phyloP scores from a whole-genome alignment of 2,329 filamentous ascomycete genomes.

The Volutella citrinella region DNA sequence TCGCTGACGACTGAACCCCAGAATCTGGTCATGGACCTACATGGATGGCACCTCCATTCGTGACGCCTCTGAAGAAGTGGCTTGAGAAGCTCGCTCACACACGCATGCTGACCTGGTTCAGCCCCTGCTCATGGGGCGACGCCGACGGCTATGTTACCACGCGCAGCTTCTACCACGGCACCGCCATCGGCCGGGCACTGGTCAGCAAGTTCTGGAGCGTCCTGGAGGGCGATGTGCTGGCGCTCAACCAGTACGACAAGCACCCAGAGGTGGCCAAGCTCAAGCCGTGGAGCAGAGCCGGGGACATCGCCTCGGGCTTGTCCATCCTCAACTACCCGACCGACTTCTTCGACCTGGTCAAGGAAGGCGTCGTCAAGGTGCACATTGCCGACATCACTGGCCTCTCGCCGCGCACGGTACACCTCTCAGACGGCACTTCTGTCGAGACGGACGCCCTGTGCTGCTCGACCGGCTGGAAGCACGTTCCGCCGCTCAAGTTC shows the following conservation, averaged over 20 bases:
- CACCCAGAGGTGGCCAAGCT: constrained; percentile 38
- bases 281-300: constrained; percentile 38
- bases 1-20: constrained; percentile 4
- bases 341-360: constrained; percentile 49
- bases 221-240: constrained; percentile 44
- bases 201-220: constrained; percentile 49
- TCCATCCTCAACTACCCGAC: constrained; percentile 53
- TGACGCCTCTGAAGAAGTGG: constrained; percentile 60
- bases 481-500: constrained; percentile 50
- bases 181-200: constrained; percentile 45
- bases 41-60: constrained; percentile 54
- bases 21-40: constrained; percentile 50
- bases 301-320: constrained; percentile 47
- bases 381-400: constrained; percentile 45
- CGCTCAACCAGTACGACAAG: constrained; percentile 42
- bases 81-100: constrained; percentile 54
- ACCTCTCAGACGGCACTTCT: constrained; percentile 46
- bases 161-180: constrained; percentile 49
- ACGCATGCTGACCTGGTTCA: constrained; percentile 63
- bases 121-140: constrained; percentile 62
- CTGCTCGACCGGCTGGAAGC: constrained; percentile 59
- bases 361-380: constrained; percentile 44
- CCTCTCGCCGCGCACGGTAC: constrained; percentile 41
- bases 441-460: constrained; percentile 51
- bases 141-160: constrained; percentile 50